Conservation (phyloP, 2,329 filamentous ascomycete species). For the Trichophyton simii region DNA sequence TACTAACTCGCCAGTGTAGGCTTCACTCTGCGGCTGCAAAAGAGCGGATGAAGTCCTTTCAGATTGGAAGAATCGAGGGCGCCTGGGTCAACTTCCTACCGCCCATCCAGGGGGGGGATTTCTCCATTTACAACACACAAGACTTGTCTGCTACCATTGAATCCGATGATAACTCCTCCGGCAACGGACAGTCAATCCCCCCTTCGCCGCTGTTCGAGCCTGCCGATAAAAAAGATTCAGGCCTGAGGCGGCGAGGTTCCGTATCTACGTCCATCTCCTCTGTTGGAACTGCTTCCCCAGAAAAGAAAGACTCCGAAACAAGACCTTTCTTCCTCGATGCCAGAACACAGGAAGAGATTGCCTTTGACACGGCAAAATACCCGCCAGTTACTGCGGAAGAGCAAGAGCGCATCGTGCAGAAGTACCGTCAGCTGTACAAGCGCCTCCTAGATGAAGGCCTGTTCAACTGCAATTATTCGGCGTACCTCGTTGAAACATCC, state of each 20-base stretch:
- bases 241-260: slow-evolving; percentile 25
- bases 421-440: slow-evolving; percentile 67
- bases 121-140: slow-evolving; percentile 41
- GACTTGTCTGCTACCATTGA: slow-evolving; percentile 2
- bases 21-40: slow-evolving; percentile 71
- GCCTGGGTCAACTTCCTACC: slow-evolving; percentile 79
- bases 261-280: slow-evolving; percentile 21
- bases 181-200: slow-evolving; percentile 42
- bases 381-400: slow-evolving; percentile 61
- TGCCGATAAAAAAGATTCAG: slow-evolving; percentile 26
- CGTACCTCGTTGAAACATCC: slow-evolving; percentile 60
- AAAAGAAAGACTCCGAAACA: slow-evolving; percentile 15
- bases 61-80: slow-evolving; percentile 70
- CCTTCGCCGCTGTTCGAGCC: slow-evolving; percentile 49
- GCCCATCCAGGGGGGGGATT: slow-evolving; percentile 79
- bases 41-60: slow-evolving; percentile 64
- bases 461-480: slow-evolving; percentile 70
- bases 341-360: slow-evolving; percentile 60
- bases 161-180: slow-evolving; percentile 32
- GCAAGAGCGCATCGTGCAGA: slow-evolving; percentile 62
- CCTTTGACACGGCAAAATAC: slow-evolving; percentile 66
- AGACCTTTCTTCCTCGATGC: slow-evolving; percentile 56
- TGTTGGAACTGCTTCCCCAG: slow-evolving; percentile 14
- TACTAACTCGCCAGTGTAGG: slow-evolving; percentile 34
- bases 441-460: slow-evolving; percentile 62